These are phyloP conservation scores for Neurospora sp. DNA, from an alignment of 495 filamentous ascomycete species.

Conservation along the genomic window DNA sequence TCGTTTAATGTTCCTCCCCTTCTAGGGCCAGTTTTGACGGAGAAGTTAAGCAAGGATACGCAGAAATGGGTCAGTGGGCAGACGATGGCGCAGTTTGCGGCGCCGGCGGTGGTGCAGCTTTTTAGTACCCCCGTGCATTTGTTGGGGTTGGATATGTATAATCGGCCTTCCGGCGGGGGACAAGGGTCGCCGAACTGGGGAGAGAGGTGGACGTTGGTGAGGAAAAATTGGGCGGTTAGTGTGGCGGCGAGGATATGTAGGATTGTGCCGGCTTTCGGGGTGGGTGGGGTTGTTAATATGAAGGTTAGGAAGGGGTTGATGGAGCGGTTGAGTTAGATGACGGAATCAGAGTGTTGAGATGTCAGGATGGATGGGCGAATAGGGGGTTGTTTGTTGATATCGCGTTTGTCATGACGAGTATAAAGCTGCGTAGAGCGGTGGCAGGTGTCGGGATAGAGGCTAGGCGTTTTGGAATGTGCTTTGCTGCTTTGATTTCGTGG, in stretches of 20 bases:
- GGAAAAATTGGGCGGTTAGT: slow-evolving; percentile 68
- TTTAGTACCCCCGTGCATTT: slow-evolving; percentile 81
- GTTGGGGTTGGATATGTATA: slow-evolving; percentile 83
- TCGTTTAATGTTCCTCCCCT: slow-evolving; percentile 84
- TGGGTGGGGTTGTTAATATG: slow-evolving; percentile 83
- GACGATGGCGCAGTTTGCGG: slow-evolving; percentile 66
- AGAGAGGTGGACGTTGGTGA: slow-evolving; percentile 54
- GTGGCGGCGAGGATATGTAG: slow-evolving; percentile 74
- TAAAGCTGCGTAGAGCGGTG: background rate
- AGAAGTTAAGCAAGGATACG: slow-evolving; percentile 40
- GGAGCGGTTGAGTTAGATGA: slow-evolving; percentile 28
- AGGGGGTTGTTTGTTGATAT: background rate
- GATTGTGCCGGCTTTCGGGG: slow-evolving; percentile 89
- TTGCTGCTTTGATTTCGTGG: background rate
- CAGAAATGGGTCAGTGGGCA: slow-evolving; percentile 31
- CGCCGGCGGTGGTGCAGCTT: slow-evolving; percentile 74
- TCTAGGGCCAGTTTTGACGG: slow-evolving; percentile 55
- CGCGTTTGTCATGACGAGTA: background rate
- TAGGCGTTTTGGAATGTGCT: background rate
- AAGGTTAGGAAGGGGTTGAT: slow-evolving; percentile 51
- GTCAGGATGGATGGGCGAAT: background rate
- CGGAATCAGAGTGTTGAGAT: too few species aligned
- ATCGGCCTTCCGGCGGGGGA: slow-evolving; percentile 25
- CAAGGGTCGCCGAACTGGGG: slow-evolving; percentile 30
- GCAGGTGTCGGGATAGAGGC: background rate